Evolutionary conservation across 352 stramenopile genomes (phyloP).

Genomic region (Thalassiosira hispida): DNA sequence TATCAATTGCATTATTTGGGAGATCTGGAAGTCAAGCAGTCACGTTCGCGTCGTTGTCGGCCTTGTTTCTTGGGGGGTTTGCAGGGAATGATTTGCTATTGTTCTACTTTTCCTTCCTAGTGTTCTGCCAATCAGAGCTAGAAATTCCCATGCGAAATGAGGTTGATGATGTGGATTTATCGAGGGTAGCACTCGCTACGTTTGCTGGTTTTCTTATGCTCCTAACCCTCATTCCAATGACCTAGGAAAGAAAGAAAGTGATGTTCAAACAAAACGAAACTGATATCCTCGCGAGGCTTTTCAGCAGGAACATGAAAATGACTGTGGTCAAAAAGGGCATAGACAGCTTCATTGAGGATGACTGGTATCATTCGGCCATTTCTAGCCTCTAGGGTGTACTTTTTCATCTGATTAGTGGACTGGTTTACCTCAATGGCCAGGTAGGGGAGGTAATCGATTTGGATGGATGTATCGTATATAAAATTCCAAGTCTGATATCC

Average conservation of each 20-base stretch:
- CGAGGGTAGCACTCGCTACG: conserved; percentile 55
- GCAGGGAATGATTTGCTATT: conserved; percentile 75
- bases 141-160: conserved; percentile 81
- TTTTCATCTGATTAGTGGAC: no score
- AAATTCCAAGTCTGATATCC: no score
- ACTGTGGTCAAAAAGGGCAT: no score
- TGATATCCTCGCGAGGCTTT: no score
- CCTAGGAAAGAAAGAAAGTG: conserved; percentile 2
- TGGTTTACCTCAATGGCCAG: no score
- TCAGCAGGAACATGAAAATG: no score
- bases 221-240: conserved; percentile 74
- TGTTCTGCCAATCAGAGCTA: conserved; percentile 77
- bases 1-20: conserved; percentile 77
- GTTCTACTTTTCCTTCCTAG: conserved; percentile 79
- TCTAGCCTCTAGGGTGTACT: no score
- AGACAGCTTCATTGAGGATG: no score
- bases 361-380: no score
- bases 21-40: conserved; percentile 61
- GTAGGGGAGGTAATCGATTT: no score
- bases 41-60: conserved; percentile 58
- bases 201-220: conserved; percentile 65
- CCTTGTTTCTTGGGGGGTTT: conserved; percentile 54
- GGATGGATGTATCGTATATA: no score
- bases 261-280: no score
- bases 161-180: conserved; percentile 67